Evolutionary conservation across 441 rosid genomes (phyloP).

Genomic region (Biscutella laevigata): DNA sequence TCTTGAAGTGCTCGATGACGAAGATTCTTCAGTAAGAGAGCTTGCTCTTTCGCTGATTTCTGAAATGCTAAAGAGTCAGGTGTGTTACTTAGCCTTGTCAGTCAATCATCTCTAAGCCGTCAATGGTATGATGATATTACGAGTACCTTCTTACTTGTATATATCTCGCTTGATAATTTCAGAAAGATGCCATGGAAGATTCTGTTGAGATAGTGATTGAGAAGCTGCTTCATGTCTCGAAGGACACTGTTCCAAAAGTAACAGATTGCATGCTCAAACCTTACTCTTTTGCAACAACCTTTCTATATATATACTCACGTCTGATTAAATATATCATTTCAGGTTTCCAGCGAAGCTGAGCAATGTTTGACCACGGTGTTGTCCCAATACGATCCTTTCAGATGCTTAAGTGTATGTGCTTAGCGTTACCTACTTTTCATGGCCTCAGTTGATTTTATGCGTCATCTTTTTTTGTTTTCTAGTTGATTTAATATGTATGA

Average conservation of each 20-base stretch:
- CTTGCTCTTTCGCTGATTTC: constrained; percentile 62
- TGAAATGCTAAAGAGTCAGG: constrained; percentile 92
- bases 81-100: constrained; percentile 16
- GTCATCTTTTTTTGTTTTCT: neutral
- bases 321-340: constrained; percentile 15
- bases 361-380: constrained; percentile 67
- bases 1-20: constrained; percentile 83
- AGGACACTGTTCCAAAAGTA: constrained; percentile 66
- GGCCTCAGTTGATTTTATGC: neutral
- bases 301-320: constrained; percentile 4
- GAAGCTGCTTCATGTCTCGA: constrained; percentile 71
- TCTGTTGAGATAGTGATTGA: constrained; percentile 83
- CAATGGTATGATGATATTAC: neutral
- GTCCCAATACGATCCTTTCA: constrained; percentile 82
- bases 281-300: neutral
- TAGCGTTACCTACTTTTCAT: constrained; percentile 12
- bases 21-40: constrained; percentile 66
- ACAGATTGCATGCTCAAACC: constrained; percentile 17
- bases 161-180: constrained; percentile 21
- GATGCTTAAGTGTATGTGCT: constrained; percentile 83
- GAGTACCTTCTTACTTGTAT: constrained; percentile 12
- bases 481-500: neutral
- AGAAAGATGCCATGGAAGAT: constrained; percentile 83
- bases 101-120: neutral
- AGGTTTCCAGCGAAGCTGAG: constrained; percentile 88